Evolutionary conservation across 345 rosid species (phyloP), one percentile per base, ranked within the genome.

Genomic region (Excoecaria agallocha): DNA sequence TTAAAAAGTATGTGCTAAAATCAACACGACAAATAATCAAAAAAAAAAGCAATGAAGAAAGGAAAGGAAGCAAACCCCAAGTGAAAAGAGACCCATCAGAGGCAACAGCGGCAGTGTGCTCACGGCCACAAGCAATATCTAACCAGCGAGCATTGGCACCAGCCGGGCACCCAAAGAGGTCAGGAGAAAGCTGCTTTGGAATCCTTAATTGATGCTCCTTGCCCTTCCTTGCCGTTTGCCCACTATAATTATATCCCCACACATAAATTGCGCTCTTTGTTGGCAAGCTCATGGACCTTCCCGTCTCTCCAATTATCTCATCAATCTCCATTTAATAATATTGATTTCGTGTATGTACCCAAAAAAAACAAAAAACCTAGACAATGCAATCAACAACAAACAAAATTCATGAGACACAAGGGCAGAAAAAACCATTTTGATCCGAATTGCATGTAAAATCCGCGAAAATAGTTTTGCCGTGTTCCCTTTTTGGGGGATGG

Each of bases 41-140:
- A 73, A 76, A n/a, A n/a, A n/a, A 12, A 70, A 46, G 57, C 48
- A 63, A 76, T 10, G 8, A 20, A 20, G 0, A 68, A 46, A 38
- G 66, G 50, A 64, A 65, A 77, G 78, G 74, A 71, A 73, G 71
- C 82, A 71, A 56, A 94, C 97, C 98, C 98, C 99, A 91, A 57
- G 96, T 91, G 85, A 95, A 95, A 79, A 95, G 98, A 37, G 96
- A 87, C 60, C 98, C 99, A 83, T 95, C 98, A 8, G 98, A 93
- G 74, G 98, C 96, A 69, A 91, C 98, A 1, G 98, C 96, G 0
- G 98, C 93, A 0, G 99, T 93, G 68, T 95, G 98, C 81, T 86
- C 98, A 4, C 94, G 94, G 74, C 97, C 98, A 76, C 99, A 95
- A 11, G 97, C 87, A 7, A 93, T 89, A 80, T 95, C 96, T 43